These are phyloP conservation scores for Quercus mongolica DNA, from an alignment of 306 rosid species.

Conservation along the genomic window DNA sequence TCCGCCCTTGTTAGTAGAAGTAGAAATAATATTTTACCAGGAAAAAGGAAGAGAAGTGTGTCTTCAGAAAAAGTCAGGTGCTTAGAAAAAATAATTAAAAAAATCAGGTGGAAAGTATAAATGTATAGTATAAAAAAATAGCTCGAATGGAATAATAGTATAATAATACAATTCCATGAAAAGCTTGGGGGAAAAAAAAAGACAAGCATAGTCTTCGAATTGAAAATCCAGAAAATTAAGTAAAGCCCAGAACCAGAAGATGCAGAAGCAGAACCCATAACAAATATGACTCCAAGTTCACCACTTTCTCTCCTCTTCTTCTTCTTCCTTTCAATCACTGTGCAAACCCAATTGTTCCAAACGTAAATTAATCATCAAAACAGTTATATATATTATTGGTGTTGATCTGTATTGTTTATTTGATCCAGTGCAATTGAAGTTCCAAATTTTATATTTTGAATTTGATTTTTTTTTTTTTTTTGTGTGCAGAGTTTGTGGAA, in stretches of 20 bases:
- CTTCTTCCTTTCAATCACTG: conserved; percentile 33
- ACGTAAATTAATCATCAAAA: conserved; percentile 38
- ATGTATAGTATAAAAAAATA: too few species aligned
- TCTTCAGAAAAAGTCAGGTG: too few species aligned
- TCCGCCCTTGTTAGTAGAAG: too few species aligned
- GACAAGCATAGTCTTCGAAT: background rate
- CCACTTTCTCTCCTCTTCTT: conserved; percentile 26
- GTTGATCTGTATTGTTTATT: conserved; percentile 14
- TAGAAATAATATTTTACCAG: too few species aligned
- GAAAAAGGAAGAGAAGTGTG: too few species aligned
- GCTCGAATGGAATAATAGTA: too few species aligned
- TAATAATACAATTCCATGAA: background rate
- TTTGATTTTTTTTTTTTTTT: conserved; percentile 3
- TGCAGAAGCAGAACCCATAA: background rate
- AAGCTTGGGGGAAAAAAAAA: background rate
- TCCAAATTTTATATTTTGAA: background rate
- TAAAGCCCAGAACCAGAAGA: background rate
- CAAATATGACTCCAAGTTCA: conserved; percentile 18
- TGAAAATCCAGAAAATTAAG: background rate
- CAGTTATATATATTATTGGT: background rate
- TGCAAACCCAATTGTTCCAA: conserved; percentile 33
- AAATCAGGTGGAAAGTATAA: too few species aligned
- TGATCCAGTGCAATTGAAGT: conserved; percentile 16
- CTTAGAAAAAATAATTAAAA: too few species aligned
- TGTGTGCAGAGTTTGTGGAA: conserved; percentile 28